phyloP scores from a whole-genome alignment of 345 rosid species.

The Syzygium aromaticum region DNA sequence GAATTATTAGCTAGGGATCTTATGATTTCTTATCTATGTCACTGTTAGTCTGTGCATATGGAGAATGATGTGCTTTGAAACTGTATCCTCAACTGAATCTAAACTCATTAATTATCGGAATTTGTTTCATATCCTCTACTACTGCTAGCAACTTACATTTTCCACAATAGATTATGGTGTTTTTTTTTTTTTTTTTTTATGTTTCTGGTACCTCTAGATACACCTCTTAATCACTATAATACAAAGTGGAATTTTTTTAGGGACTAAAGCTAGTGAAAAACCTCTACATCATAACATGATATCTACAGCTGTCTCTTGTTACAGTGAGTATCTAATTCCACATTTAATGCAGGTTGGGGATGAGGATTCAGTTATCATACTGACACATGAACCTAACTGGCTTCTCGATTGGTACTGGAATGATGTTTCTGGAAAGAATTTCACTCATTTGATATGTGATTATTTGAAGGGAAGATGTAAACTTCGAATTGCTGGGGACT shows the following conservation, averaged over 20 bases:
- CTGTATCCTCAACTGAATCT: neutral
- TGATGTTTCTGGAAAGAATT: slow-evolving; percentile 67
- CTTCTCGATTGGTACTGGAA: slow-evolving; percentile 97
- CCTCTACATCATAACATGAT: neutral
- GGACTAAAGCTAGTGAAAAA: neutral
- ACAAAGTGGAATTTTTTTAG: neutral
- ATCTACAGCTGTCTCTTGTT: neutral
- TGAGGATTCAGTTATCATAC: slow-evolving; percentile 68
- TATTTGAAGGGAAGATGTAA: slow-evolving; percentile 87
- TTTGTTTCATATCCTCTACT: neutral
- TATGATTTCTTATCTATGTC: neutral
- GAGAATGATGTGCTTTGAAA: neutral
- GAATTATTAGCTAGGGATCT: neutral
- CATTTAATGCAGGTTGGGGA: slow-evolving; percentile 47
- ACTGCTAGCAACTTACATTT: neutral
- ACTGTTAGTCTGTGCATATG: neutral
- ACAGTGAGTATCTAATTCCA: neutral
- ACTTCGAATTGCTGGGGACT: slow-evolving; percentile 91
- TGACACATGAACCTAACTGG: slow-evolving; percentile 98
- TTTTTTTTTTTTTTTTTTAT: neutral
- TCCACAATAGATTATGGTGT: neutral
- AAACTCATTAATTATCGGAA: neutral
- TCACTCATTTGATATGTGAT: slow-evolving; percentile 70
- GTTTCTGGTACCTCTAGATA: neutral
- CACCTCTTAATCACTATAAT: neutral